Base-by-base conservation (phyloP, 345 rosid genomes). In the Iberis pinnata region DNA sequence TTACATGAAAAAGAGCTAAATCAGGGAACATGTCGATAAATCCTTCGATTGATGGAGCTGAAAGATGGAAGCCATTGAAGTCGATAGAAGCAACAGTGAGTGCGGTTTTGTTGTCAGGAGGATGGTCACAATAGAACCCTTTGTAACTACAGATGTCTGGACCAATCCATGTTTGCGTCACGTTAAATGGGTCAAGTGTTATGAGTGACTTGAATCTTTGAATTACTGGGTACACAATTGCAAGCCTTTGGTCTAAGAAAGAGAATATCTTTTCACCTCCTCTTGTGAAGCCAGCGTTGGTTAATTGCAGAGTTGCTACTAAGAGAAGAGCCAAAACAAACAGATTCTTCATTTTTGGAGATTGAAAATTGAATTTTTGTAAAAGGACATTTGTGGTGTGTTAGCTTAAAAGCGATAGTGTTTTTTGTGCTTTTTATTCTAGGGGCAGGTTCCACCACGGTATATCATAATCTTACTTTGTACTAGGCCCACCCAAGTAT, bases 1-100 rank as follows among this genome's bases (percentile, higher is more conserved):
- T 89, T 12, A 86, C 97, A 26, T 89, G 95, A 68, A 86, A 89
- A 48, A 89, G 73, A 10, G 88, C 95, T 24, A 86, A 62, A 47
- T 78, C 90, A 0, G 87, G 88, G 14, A 86, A 80, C 25, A 70
- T 75, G 41, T 86, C 97, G 18, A 86, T 78, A 20, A 83, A 89
- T 15, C 86, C 86, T 15, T 83, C 82, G n/a, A 89, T 77, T 2
- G 77, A 55, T 25, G 97, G 82, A 15, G 95, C 90, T 1, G 75
- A 36, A 20, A 89, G 81, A 4, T 76, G 83, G 73, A 83, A 89
- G 9, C 95, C 95, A 46, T 83, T 89, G 81, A 89, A 86, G 58
- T 89, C 97, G 8, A 89, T 63, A 12, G 95, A 86, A 25, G 95
- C 95, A 18, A 89, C 72, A 25, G 86, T 74, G 5, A 53, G 39